phyloP scores from a whole-genome alignment of 768 basidiomycete species.

The Chalciporus piperatus region DNA sequence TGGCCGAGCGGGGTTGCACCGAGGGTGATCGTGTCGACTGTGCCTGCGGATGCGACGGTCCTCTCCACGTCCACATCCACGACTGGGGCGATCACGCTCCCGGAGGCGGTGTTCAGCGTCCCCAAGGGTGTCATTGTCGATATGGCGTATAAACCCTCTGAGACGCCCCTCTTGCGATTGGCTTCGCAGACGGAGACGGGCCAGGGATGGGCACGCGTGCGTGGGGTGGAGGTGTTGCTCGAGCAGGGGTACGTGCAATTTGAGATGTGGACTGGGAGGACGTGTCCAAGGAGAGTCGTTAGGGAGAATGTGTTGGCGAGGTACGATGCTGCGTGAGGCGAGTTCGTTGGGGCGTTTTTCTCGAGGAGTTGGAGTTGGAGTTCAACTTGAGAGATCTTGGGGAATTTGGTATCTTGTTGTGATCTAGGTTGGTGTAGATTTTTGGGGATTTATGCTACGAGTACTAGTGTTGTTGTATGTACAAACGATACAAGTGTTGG shows the following conservation, averaged over 20 bases:
- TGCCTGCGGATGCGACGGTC: slow-evolving; percentile 69
- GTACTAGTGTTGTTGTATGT: too few species aligned
- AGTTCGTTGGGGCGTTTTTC: too few species aligned
- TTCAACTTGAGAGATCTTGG: too few species aligned
- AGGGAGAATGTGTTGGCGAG: slow-evolving; percentile 46
- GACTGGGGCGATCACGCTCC: slow-evolving; percentile 44
- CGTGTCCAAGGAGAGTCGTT: slow-evolving; percentile 50
- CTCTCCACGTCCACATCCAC: not conserved
- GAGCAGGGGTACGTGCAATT: slow-evolving; percentile 90
- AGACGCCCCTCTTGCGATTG: slow-evolving; percentile 74
- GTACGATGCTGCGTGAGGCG: slow-evolving; percentile 31
- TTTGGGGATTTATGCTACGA: too few species aligned
- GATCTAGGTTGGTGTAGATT: too few species aligned
- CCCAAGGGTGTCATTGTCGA: slow-evolving; percentile 82
- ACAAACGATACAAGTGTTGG: too few species aligned
- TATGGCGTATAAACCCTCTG: slow-evolving; percentile 89
- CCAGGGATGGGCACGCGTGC: slow-evolving; percentile 64
- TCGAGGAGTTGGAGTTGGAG: too few species aligned
- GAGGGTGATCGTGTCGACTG: slow-evolving; percentile 82
- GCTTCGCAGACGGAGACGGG: slow-evolving; percentile 45
- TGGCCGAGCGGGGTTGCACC: slow-evolving; percentile 54
- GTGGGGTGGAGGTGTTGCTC: slow-evolving; percentile 79
- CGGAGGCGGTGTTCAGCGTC: slow-evolving; percentile 52
- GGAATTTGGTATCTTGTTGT: too few species aligned
- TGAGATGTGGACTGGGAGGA: slow-evolving; percentile 73